phyloP scores from a whole-genome alignment of 495 filamentous ascomycete genomes.

The Massariosphaeria phaeospora region DNA sequence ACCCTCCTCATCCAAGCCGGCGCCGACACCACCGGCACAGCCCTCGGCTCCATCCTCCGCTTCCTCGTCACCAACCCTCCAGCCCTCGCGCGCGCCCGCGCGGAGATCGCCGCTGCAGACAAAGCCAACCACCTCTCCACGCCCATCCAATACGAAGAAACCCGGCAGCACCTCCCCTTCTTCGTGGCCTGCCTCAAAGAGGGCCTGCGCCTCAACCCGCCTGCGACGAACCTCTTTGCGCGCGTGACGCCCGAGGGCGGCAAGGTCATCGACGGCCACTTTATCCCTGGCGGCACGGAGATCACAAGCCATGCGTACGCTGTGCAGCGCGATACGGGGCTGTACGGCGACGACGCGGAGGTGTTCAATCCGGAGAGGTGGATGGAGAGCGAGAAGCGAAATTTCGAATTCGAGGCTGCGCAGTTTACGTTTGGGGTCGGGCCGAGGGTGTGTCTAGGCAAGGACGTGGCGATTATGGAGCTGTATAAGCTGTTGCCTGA shows the following conservation, averaged over 20 bases:
- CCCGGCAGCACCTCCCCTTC: slow-evolving; percentile 47
- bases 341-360: slow-evolving; percentile 63
- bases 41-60: slow-evolving; percentile 54
- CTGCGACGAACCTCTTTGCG: slow-evolving; percentile 51
- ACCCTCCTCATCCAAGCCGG: slow-evolving; percentile 45
- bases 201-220: slow-evolving; percentile 52
- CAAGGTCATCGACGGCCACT: slow-evolving; percentile 48
- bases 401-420: slow-evolving; percentile 6
- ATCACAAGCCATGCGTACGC: slow-evolving; percentile 55
- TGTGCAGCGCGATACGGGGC: slow-evolving; percentile 47
- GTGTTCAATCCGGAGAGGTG: slow-evolving; percentile 61
- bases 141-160: slow-evolving; percentile 40
- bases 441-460: slow-evolving; percentile 26
- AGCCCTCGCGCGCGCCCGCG: slow-evolving; percentile 43
- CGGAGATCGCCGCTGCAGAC: slow-evolving; percentile 47
- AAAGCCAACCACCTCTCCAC: slow-evolving; percentile 39
- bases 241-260: slow-evolving; percentile 50
- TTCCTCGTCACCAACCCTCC: slow-evolving; percentile 46
- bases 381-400: slow-evolving; percentile 48
- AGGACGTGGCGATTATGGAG: slow-evolving; percentile 32
- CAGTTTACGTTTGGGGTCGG: slow-evolving; percentile 28
- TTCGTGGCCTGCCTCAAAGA: slow-evolving; percentile 64
- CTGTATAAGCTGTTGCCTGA: slow-evolving; percentile 30
- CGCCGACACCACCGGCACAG: slow-evolving; percentile 59
- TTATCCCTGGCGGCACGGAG: slow-evolving; percentile 48